Evolutionary conservation across 768 basidiomycete genomes (phyloP).

Genomic region (Calvatia gigantea): DNA sequence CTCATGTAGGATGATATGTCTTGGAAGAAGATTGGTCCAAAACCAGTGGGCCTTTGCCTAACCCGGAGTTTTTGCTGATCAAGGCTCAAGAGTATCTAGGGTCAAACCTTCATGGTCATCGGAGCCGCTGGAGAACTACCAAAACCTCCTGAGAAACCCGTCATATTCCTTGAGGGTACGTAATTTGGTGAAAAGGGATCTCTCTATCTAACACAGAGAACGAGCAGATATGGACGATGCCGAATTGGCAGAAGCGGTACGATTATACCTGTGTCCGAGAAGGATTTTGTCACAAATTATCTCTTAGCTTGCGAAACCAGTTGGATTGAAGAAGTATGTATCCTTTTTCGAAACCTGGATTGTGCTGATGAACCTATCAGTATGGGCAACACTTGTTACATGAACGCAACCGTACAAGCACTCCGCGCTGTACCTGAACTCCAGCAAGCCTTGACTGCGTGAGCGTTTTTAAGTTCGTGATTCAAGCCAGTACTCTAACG

Average conservation of each 20-base stretch:
- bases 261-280: slow-evolving; percentile 20
- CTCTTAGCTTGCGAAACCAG: slow-evolving; percentile 68
- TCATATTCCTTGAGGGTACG: slow-evolving; percentile 84
- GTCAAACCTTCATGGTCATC: slow-evolving; percentile 90
- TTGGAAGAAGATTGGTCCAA: slow-evolving; percentile 81
- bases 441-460: slow-evolving; percentile 64
- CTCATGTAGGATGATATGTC: slow-evolving; percentile 73
- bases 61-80: background rate
- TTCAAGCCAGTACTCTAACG: background rate
- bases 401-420: slow-evolving; percentile 95
- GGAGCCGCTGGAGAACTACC: slow-evolving; percentile 92
- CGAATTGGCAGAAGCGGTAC: slow-evolving; percentile 76
- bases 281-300: slow-evolving; percentile 10
- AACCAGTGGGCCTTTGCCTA: slow-evolving; percentile 52
- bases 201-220: background rate
- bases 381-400: slow-evolving; percentile 95
- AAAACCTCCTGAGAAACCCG: slow-evolving; percentile 74
- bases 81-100: slow-evolving; percentile 37
- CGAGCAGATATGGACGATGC: slow-evolving; percentile 77
- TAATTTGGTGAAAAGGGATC: background rate
- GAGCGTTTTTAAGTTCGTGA: slow-evolving; percentile 20
- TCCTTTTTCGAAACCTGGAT: background rate
- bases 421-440: slow-evolving; percentile 91
- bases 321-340: slow-evolving; percentile 73
- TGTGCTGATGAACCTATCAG: slow-evolving; percentile 23